Conservation (phyloP, 768 basidiomycete genomes). For the Agaricus subrufescens region DNA sequence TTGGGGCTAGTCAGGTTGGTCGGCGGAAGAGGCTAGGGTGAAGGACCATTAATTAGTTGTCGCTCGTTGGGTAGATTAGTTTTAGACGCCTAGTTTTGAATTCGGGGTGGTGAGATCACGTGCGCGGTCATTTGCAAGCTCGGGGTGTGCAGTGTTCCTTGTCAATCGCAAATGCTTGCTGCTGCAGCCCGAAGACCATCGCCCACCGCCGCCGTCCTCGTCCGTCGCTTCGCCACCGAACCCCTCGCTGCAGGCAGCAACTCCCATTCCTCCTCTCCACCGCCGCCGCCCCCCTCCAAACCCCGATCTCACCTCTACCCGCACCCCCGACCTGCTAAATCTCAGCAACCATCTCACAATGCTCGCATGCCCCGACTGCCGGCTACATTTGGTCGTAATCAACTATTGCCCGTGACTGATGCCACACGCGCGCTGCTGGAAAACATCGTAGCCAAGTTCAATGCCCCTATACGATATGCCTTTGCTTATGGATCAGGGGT, state of each 20-base stretch:
- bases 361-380: slow-evolving; percentile 52
- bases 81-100: not conserved
- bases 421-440: slow-evolving; percentile 79
- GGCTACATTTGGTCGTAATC: slow-evolving; percentile 73
- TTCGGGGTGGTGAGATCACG: not conserved
- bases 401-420: slow-evolving; percentile 73
- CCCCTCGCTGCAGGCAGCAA: slow-evolving; percentile 23
- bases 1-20: slow-evolving; percentile 16
- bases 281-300: slow-evolving; percentile 10
- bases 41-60: not conserved
- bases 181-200: not conserved
- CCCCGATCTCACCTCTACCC: slow-evolving; percentile 38
- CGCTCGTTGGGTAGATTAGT: no score
- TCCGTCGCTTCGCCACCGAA: slow-evolving; percentile 43
- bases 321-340: slow-evolving; percentile 39
- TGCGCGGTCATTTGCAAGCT: not conserved
- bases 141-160: not conserved
- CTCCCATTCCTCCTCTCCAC: slow-evolving; percentile 8
- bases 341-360: slow-evolving; percentile 22
- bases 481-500: slow-evolving; percentile 98
- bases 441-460: slow-evolving; percentile 72
- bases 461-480: slow-evolving; percentile 92
- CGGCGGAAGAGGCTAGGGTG: slow-evolving; percentile 7
- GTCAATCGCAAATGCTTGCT: not conserved
- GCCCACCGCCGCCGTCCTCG: slow-evolving; percentile 20